phyloP scores from a whole-genome alignment of 345 rosid species.

The Corymbia maculata region DNA sequence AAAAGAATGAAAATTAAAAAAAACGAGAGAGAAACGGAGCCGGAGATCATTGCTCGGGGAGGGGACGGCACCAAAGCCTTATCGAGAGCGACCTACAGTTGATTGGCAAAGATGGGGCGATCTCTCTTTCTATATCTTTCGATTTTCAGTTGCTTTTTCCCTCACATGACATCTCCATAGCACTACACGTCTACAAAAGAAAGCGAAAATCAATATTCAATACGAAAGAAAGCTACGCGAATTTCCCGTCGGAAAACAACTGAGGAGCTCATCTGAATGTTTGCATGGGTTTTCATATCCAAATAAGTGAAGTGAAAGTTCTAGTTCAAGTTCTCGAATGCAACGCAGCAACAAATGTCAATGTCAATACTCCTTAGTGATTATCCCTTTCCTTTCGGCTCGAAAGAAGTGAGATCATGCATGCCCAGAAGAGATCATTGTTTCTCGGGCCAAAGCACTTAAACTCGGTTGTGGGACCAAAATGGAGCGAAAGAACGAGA shows the following conservation, averaged over 20 bases:
- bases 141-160: too few relatives aligned
- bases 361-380: too few relatives aligned
- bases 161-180: background rate
- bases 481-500: background rate
- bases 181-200: background rate
- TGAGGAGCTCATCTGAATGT: background rate
- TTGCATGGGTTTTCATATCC: background rate
- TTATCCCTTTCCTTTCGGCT: background rate
- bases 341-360: accelerated
- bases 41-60: background rate
- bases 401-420: background rate
- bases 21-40: too few relatives aligned
- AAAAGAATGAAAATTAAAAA: too few relatives aligned
- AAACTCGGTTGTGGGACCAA: background rate
- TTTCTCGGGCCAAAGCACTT: background rate
- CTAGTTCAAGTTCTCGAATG: accelerated
- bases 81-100: background rate
- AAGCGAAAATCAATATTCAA: background rate
- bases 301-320: accelerated
- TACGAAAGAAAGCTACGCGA: background rate
- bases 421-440: background rate
- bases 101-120: background rate
- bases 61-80: background rate
- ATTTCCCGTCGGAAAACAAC: background rate
- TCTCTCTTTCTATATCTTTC: too few relatives aligned